Percentiles rank a stretch among this genome's conserved stretches.
Evolutionary conservation across 1,284 basidiomycete genomes (phyloP).

Genomic region (Rhodofomes roseus): DNA sequence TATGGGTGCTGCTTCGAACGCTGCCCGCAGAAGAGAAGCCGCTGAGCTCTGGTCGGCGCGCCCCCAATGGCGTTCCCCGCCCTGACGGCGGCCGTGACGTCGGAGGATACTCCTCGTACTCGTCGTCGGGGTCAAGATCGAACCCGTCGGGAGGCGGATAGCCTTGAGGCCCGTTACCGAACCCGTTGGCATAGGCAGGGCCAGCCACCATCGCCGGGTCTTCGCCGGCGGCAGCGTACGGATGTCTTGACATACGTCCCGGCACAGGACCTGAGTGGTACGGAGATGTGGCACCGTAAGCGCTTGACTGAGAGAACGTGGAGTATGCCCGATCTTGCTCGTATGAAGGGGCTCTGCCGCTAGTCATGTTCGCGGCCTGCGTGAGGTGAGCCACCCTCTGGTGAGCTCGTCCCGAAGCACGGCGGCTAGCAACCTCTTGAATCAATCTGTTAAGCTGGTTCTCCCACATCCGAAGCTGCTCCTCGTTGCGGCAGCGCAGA

Average conservation of each 20-base stretch:
- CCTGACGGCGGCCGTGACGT: constrained; percentile 52
- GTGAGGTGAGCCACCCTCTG: constrained; percentile 36
- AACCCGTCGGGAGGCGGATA: constrained; percentile 65
- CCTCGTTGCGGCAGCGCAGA: constrained; percentile 89
- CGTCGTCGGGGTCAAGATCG: constrained; percentile 65
- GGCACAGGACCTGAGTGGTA: constrained; percentile 35
- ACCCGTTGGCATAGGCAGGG: constrained; percentile 21
- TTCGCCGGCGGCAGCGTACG: constrained; percentile 20
- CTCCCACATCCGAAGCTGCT: constrained; percentile 93
- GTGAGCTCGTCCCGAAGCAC: constrained; percentile 56
- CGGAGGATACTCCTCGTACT: constrained; percentile 68
- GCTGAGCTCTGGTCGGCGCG: constrained; percentile 55
- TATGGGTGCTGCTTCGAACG: constrained; percentile 20
- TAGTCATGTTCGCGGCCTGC: constrained; percentile 36
- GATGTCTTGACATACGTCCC: constrained; percentile 31
- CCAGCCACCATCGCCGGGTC: constrained; percentile 26
- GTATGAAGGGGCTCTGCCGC: constrained; percentile 27
- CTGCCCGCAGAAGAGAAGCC: constrained; percentile 18
- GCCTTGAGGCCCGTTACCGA: constrained; percentile 49
- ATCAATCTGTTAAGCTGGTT: constrained; percentile 86
- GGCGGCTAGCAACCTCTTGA: constrained; percentile 59
- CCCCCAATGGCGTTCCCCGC: constrained; percentile 63
- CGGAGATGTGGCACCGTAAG: constrained; percentile 14
- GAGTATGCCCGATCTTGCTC: constrained; percentile 21
- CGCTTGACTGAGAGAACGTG: constrained; percentile 24